Base-by-base conservation (phyloP, 1,284 basidiomycete species). In the Amylostereum areolatum region DNA sequence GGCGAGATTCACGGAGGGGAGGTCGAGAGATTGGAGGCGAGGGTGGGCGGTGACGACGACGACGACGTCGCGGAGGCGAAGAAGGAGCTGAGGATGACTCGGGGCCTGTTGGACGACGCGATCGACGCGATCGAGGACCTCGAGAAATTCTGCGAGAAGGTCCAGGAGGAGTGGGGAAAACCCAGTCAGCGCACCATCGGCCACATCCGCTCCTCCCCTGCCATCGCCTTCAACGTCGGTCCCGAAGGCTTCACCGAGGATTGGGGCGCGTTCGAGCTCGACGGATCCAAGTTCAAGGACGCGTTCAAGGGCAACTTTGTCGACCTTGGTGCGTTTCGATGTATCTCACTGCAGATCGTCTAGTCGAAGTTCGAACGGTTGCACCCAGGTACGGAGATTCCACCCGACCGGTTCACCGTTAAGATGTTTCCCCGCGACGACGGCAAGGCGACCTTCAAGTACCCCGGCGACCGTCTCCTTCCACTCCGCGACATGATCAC, bases 271-370 rank as follows among this genome's bases (percentile, higher is more conserved):
- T 28, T 69, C 54, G 54, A 66, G 56, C 35, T 67, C 43, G 55
- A 62, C 52, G 27, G 46, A 5, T 41, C 49, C 45, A 64, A 60
- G 59, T 47, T 67, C 46, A 46, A 62, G 27, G 31, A 24, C 27
- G 46, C 49, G 43, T 61, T 65, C 51, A 46, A 54, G 36, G 59
- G 65, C 40, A 65, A 67, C 37, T 50, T 56, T n/a, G 55, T 67
- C 29, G 60, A 65, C 52, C 57, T 67, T 18, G 57, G 58, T 58
- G 47, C 39, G 54, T 59, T 55, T 56, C 53, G 49, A 58, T 52
- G 47, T 51, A 55, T 61, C 56, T 48, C n/a, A 54, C 52, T 52
- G 55, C n/a, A 60, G 48, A 48, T 46, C 45, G 46, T 54, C 53
- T 57, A 55, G 29, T 35, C n/a, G 8, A n/a, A 8, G 8, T 35